phyloP scores from a whole-genome alignment of 176 grass and related monocot genomes.

The Aegilops umbellulata region DNA sequence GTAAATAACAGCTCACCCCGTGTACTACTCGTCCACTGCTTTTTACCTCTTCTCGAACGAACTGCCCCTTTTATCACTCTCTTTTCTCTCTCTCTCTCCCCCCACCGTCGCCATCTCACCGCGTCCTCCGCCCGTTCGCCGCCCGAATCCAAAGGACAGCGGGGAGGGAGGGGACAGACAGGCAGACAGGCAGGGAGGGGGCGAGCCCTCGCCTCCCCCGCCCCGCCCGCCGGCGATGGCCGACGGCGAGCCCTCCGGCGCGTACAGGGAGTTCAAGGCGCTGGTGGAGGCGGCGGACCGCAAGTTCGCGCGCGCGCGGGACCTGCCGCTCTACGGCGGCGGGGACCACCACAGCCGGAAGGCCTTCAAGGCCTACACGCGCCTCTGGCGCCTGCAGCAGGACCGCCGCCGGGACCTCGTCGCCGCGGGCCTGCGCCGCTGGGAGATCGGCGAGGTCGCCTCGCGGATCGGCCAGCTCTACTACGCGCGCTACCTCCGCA shows the following conservation, averaged over 20 bases:
- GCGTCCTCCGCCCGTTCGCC: constrained; percentile 22
- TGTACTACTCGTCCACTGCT: constrained; percentile 6
- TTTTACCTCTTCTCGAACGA: constrained; percentile 33
- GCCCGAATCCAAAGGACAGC: constrained; percentile 37
- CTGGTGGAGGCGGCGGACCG: constrained; percentile 71
- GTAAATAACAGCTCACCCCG: neutral
- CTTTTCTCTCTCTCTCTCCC: neutral
- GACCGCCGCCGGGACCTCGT: constrained; percentile 70
- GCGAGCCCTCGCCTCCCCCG: neutral
- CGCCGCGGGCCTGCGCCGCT: constrained; percentile 60
- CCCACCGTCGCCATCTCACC: neutral
- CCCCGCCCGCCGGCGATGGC: constrained; percentile 50
- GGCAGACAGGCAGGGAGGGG: neutral
- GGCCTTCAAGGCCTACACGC: constrained; percentile 97
- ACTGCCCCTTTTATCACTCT: constrained; percentile 30
- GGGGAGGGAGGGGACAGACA: neutral
- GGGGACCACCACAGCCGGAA: constrained; percentile 76
- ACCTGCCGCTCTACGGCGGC: constrained; percentile 73
- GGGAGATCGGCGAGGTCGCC: constrained; percentile 93
- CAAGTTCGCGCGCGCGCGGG: constrained; percentile 92
- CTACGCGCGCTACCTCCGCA: constrained; percentile 92
- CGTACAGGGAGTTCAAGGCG: constrained; percentile 62
- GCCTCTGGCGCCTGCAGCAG: constrained; percentile 88
- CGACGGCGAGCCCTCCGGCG: constrained; percentile 37
- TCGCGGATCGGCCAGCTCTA: constrained; percentile 99